Percentiles rank a stretch among this genome's conserved stretches.
These are phyloP conservation scores for Tulasnella sp. DNA, from an alignment of 768 basidiomycete genomes.

Conservation along the genomic window DNA sequence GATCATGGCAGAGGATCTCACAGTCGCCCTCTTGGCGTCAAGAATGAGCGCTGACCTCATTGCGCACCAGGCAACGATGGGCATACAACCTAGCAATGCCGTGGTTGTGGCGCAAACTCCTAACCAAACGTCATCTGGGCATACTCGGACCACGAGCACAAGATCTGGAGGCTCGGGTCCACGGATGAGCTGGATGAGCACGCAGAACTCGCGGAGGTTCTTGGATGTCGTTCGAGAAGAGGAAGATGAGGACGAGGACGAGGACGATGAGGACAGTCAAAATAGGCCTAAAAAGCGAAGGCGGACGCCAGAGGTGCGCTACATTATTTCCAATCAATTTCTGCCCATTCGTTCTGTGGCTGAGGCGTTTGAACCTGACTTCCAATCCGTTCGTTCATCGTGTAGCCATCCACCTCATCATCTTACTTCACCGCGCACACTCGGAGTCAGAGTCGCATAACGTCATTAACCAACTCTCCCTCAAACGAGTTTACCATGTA, in stretches of 20 bases:
- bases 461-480: no score
- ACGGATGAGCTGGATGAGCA: background rate
- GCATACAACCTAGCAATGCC: background rate
- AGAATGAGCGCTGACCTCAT: background rate
- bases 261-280: background rate
- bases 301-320: background rate
- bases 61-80: background rate
- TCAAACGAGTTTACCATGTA: no score
- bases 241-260: constrained; percentile 6
- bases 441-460: no score
- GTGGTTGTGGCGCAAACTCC: background rate
- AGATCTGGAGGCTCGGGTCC: background rate
- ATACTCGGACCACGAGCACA: background rate
- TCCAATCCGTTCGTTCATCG: no score
- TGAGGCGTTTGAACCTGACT: no score
- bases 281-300: constrained; percentile 4
- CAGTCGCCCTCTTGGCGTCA: background rate
- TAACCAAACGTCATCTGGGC: no score
- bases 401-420: no score
- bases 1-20: constrained; percentile 1
- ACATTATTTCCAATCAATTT: no score
- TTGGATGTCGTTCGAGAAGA: constrained; percentile 8
- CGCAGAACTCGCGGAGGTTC: background rate
- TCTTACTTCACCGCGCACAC: no score
- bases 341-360: no score